Percentiles rank a stretch among this genome's conserved stretches.
phyloP scores from a whole-genome alignment of 192 early-diverging fungal species.

The Linnemannia exigua region DNA sequence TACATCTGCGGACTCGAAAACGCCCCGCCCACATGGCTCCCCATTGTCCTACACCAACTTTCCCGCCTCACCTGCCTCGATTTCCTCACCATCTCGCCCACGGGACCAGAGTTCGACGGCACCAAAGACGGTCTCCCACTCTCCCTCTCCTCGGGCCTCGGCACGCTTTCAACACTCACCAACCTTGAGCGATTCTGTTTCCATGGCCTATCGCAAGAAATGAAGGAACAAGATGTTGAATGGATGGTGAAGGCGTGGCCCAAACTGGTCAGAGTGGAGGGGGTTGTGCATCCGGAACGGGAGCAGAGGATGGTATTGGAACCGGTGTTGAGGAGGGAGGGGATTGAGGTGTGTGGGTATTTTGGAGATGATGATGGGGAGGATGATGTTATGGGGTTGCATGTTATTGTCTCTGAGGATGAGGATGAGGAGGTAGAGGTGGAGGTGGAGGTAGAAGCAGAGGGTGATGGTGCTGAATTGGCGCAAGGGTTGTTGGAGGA shows the following conservation, averaged over 20 bases:
- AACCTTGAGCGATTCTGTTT: slow-evolving; percentile 17
- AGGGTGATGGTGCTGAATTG: not conserved
- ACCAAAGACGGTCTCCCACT: slow-evolving; percentile 24
- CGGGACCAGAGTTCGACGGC: not conserved
- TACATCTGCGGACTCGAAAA: slow-evolving; percentile 25
- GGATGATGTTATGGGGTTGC: not conserved
- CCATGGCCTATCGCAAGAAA: slow-evolving; percentile 27
- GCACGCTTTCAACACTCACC: not conserved
- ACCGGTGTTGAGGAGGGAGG: not conserved
- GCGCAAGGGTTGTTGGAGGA: no score
- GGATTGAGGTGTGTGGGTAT: not conserved
- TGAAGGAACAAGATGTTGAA: slow-evolving; percentile 9
- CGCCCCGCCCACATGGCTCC: slow-evolving; percentile 1
- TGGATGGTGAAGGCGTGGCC: slow-evolving; percentile 38
- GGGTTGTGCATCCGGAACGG: slow-evolving; percentile 5
- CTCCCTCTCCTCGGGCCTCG: slow-evolving; percentile 6
- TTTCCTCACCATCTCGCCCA: slow-evolving; percentile 7
- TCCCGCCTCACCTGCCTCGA: slow-evolving; percentile 1
- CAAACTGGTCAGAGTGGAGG: slow-evolving; percentile 3
- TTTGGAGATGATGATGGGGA: slow-evolving; percentile 11
- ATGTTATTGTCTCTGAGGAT: not conserved
- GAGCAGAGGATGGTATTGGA: slow-evolving; percentile 4
- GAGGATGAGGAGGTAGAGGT: not conserved
- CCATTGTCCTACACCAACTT: slow-evolving; percentile 15
- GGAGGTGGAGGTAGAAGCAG: not conserved